Evolutionary conservation across 73 alveolate species (phyloP).

Genomic region (Stentor roeselii): DNA sequence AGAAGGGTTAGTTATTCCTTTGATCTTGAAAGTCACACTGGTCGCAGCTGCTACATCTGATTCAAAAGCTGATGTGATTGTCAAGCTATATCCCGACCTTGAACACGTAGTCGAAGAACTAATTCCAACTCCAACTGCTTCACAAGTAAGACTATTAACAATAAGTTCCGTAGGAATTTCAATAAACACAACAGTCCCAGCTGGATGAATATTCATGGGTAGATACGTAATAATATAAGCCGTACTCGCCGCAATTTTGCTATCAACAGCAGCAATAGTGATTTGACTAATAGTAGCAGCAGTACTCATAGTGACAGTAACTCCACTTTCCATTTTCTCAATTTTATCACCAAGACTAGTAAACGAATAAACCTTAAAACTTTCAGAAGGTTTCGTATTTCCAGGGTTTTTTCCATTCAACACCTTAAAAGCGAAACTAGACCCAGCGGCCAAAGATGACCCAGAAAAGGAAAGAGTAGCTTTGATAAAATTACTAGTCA

Average conservation of each 20-base stretch:
- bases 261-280: background rate
- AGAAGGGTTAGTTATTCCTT: background rate
- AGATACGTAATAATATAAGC: background rate
- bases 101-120: background rate
- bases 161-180: background rate
- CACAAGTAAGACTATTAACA: background rate
- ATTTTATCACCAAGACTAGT: background rate
- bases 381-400: background rate
- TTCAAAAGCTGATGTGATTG: background rate
- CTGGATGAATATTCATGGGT: background rate
- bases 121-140: background rate
- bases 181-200: background rate
- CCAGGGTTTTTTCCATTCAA: background rate
- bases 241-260: background rate
- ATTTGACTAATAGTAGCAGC: slow-evolving; percentile 1
- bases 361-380: background rate
- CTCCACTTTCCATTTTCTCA: background rate
- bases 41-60: background rate
- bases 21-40: background rate
- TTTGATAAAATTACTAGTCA: background rate
- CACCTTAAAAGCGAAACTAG: background rate
- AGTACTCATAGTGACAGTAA: background rate
- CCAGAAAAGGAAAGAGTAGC: background rate
- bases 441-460: background rate
- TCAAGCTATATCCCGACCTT: background rate